phyloP scores from a whole-genome alignment of 768 basidiomycete species.

The Astraeus odoratus region DNA sequence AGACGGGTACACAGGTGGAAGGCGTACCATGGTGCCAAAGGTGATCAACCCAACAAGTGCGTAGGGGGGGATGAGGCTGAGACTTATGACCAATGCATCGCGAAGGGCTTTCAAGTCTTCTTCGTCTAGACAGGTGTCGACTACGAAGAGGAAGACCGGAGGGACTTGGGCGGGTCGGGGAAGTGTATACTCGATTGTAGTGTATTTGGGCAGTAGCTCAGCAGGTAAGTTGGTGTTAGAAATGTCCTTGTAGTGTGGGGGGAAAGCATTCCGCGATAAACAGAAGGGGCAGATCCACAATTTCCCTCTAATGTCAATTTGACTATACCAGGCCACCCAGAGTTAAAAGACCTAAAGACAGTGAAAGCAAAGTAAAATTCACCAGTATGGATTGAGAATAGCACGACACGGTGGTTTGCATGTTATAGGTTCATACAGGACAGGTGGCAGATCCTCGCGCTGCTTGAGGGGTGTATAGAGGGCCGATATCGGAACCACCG shows the following conservation, averaged over 20 bases:
- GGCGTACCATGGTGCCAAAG: slow-evolving; percentile 88
- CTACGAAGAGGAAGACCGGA: slow-evolving; percentile 94
- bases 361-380: slow-evolving; percentile 18
- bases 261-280: slow-evolving; percentile 92
- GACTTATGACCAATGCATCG: slow-evolving; percentile 90
- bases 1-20: not conserved
- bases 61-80: slow-evolving; percentile 88
- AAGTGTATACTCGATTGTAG: slow-evolving; percentile 99
- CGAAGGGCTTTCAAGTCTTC: slow-evolving; percentile 94
- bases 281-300: slow-evolving; percentile 99
- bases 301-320: slow-evolving; percentile 97
- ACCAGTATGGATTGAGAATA: slow-evolving; percentile 98
- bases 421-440: slow-evolving; percentile 96
- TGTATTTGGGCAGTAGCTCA: slow-evolving; percentile 95
- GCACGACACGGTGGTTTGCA: slow-evolving; percentile 98
- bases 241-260: slow-evolving; percentile 98
- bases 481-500: slow-evolving; percentile 97
- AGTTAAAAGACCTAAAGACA: not conserved
- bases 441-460: slow-evolving; percentile 89
- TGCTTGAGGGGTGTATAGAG: slow-evolving; percentile 94
- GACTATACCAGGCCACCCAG: slow-evolving; percentile 42
- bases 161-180: slow-evolving; percentile 85
- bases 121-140: slow-evolving; percentile 94
- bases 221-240: slow-evolving; percentile 94
- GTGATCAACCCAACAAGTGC: slow-evolving; percentile 96